Percentiles rank a stretch among this genome's conserved stretches.
phyloP scores from a whole-genome alignment of 1,284 basidiomycete genomes.

The Cryptococcus deneoformans region DNA sequence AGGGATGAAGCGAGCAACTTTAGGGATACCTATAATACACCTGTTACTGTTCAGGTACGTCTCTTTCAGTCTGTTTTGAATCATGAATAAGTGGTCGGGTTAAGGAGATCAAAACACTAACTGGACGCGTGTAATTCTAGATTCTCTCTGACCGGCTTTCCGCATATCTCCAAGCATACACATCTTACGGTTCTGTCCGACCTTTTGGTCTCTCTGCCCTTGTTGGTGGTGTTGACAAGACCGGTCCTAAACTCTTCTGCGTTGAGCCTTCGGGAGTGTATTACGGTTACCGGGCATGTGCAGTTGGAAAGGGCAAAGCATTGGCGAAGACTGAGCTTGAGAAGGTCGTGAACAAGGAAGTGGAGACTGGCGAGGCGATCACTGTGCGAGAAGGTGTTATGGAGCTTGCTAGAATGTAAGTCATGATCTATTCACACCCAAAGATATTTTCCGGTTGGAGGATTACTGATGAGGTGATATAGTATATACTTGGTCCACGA shows the following conservation, averaged over 20 bases:
- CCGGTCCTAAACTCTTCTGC: slow-evolving; percentile 82
- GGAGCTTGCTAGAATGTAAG: slow-evolving; percentile 93
- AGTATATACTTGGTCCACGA: slow-evolving; percentile 98
- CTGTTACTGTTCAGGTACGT: slow-evolving; percentile 75
- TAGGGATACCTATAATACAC: slow-evolving; percentile 71
- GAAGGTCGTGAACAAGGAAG: slow-evolving; percentile 61
- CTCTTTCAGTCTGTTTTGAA: neutral
- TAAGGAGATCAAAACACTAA: neutral
- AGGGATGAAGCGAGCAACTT: slow-evolving; percentile 78
- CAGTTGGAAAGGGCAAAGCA: slow-evolving; percentile 94
- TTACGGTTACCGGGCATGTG: slow-evolving; percentile 89
- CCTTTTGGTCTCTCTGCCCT: slow-evolving; percentile 96
- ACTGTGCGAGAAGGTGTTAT: slow-evolving; percentile 79
- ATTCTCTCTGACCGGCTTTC: slow-evolving; percentile 79
- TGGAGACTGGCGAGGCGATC: slow-evolving; percentile 10
- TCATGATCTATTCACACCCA: slow-evolving; percentile 13
- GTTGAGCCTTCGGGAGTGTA: slow-evolving; percentile 95
- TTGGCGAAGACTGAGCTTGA: slow-evolving; percentile 98
- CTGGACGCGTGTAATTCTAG: slow-evolving; percentile 50
- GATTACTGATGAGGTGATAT: neutral
- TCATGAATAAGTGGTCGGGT: neutral
- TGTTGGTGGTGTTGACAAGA: slow-evolving; percentile 84
- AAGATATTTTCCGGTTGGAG: neutral
- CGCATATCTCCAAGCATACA: slow-evolving; percentile 91
- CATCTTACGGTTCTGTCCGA: slow-evolving; percentile 95